phyloP scores from a whole-genome alignment of 2,329 filamentous ascomycete species.

The Neocucurbitaria cava region DNA sequence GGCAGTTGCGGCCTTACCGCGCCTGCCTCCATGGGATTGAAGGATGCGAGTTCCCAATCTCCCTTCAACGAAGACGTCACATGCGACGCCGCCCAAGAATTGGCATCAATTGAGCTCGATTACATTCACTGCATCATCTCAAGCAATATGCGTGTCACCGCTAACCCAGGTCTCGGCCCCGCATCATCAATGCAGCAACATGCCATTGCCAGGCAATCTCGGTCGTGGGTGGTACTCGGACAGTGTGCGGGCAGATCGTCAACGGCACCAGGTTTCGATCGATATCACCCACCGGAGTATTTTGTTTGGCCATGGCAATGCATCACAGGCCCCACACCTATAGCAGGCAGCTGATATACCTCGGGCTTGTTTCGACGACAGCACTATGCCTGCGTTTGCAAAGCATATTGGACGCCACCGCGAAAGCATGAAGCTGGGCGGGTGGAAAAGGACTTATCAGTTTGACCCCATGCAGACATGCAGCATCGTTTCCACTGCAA shows the following conservation, averaged over 20 bases:
- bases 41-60: constrained; percentile 1
- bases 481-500: constrained; percentile 30
- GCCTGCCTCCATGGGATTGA: constrained; percentile 5
- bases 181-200: constrained; percentile 32
- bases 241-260: constrained; percentile 47
- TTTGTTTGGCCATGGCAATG: constrained; percentile 36
- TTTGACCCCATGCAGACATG: constrained; percentile 19
- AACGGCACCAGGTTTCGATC: constrained; percentile 39
- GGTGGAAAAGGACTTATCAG: constrained; percentile 25
- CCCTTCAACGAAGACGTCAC: not conserved
- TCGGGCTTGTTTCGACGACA: constrained; percentile 31
- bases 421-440: constrained; percentile 28
- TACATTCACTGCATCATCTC: constrained; percentile 7
- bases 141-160: constrained; percentile 34
- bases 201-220: constrained; percentile 29
- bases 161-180: constrained; percentile 36
- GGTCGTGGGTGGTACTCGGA: constrained; percentile 39
- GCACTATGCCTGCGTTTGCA: constrained; percentile 26
- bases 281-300: constrained; percentile 45
- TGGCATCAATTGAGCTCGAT: not conserved
- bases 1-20: constrained; percentile 10
- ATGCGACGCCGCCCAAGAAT: not conserved
- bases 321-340: constrained; percentile 29
- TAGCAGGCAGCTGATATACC: constrained; percentile 29
- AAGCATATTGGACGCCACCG: constrained; percentile 35